A percentile compares a stretch with the other conserved stretches of the same genome.
phyloP scores from a whole-genome alignment of 2,329 filamentous ascomycete species.

The Hymenoscyphus fraxineus region DNA sequence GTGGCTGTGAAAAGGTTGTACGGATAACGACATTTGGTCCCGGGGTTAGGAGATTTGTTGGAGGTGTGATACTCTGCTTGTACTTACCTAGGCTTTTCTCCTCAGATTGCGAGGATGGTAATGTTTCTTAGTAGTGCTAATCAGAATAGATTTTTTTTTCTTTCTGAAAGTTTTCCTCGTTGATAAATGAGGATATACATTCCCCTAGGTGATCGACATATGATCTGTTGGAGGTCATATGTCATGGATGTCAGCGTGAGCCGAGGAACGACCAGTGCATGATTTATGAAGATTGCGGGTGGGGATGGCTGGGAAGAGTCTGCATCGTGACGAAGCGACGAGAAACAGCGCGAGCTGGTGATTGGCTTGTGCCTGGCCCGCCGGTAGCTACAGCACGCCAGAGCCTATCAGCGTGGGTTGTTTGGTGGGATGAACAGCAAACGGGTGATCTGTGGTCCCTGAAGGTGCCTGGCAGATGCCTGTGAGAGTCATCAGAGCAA shows the following conservation, averaged over 20 bases:
- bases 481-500: conserved; percentile 1
- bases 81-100: not conserved
- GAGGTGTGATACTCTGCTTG: not conserved
- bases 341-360: not conserved
- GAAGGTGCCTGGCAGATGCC: not conserved
- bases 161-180: no score
- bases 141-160: not conserved
- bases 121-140: not conserved
- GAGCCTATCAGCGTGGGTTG: not conserved
- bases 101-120: no score
- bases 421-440: not conserved
- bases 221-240: not conserved
- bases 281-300: conserved; percentile 5
- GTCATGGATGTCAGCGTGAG: no score
- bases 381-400: not conserved
- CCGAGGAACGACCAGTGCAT: not conserved
- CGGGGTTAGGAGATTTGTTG: not conserved
- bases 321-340: conserved; percentile 10
- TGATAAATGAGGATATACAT: not conserved
- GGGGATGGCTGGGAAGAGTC: conserved; percentile 12
- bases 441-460: conserved; percentile 1
- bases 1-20: not conserved
- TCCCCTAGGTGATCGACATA: conserved; percentile 1
- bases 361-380: conserved; percentile 10
- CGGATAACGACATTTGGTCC: not conserved